Evolutionary conservation across 2,329 filamentous ascomycete genomes (phyloP), one percentile per base, ranked within the genome.

Genomic region (Ophiostoma sp.): DNA sequence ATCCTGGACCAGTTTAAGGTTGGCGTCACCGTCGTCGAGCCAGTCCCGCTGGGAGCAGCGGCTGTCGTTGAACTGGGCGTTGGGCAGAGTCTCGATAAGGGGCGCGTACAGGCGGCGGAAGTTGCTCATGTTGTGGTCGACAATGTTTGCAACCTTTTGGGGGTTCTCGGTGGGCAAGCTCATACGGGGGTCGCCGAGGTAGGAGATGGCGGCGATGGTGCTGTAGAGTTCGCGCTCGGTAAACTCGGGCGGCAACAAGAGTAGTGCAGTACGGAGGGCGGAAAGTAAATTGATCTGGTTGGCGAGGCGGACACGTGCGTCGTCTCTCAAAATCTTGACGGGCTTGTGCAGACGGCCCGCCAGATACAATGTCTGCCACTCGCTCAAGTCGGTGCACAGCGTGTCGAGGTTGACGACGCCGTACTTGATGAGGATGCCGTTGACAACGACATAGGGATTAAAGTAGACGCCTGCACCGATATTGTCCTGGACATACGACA

Each of bases 121-220:
- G 80, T 97, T 95, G 50, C 92, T 85, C 80, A 98, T 89, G 82
- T 99, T 97, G 79, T 97, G 91, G 64, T 90, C 90, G 39, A 99
- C 96, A 78, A 99, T 99, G 81, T 98, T 98, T 78, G 89, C 87
- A 25, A 99, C 94, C 82, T 99, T 99, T 79, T 90, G 90, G 42
- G 93, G 94, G 79, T 98, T 93, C 81, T 99, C 96, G 0, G 93
- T 93, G 1, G 93, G 92, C 57, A 98, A 87, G 1, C 90, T 86
- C 96, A 99, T 99, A 76, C 96, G 93, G n/a, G 95, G 94, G 79
- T 99, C 96, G 45, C 96, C 96, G 77, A 97, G 89, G 81, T 99
- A 99, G 79, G 93, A 97, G 76, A 99, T 91, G 28, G 93, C 92
- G 0, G 96, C 92, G 75, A 99, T 98, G 25, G 94, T 96, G 77